These are phyloP conservation scores for Aspergillus udagawae DNA, from an alignment of 2,329 filamentous ascomycete genomes.

Conservation along the genomic window DNA sequence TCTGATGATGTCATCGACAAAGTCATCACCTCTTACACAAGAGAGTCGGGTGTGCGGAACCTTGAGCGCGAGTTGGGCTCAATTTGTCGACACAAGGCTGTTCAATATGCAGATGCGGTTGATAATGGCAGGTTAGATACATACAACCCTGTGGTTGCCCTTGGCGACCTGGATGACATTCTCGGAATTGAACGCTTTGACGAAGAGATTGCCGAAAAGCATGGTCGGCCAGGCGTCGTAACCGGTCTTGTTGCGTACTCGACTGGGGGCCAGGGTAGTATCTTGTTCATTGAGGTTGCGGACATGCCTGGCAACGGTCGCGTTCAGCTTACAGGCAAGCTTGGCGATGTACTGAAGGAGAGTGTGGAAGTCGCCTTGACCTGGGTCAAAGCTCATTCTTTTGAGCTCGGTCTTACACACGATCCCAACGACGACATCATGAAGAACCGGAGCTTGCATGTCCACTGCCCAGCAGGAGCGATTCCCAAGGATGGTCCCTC, in stretches of 20 bases:
- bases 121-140: constrained; percentile 64
- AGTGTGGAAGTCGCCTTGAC: constrained; percentile 92
- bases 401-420: constrained; percentile 77
- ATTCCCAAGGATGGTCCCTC: constrained; percentile 86
- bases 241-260: constrained; percentile 95
- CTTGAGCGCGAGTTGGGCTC: constrained; percentile 92
- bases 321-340: constrained; percentile 92
- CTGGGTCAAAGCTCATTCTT: constrained; percentile 96
- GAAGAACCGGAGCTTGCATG: constrained; percentile 89
- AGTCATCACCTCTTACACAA: constrained; percentile 93
- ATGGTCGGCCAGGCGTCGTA: constrained; percentile 79
- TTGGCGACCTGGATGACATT: constrained; percentile 83
- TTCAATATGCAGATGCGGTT: constrained; percentile 87
- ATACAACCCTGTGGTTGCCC: constrained; percentile 70
- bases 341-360: constrained; percentile 95
- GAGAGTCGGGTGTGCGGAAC: constrained; percentile 92
- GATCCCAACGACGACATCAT: constrained; percentile 87
- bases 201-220: constrained; percentile 89
- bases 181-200: constrained; percentile 91
- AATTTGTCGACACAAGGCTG: constrained; percentile 90
- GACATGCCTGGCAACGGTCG: constrained; percentile 92
- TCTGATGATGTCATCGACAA: constrained; percentile 84
- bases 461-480: constrained; percentile 91
- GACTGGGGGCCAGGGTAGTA: constrained; percentile 87
- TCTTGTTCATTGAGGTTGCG: constrained; percentile 96